These are phyloP conservation scores for Leishmania lainsoni DNA, from an alignment of 208 protist species.

Conservation along the genomic window DNA sequence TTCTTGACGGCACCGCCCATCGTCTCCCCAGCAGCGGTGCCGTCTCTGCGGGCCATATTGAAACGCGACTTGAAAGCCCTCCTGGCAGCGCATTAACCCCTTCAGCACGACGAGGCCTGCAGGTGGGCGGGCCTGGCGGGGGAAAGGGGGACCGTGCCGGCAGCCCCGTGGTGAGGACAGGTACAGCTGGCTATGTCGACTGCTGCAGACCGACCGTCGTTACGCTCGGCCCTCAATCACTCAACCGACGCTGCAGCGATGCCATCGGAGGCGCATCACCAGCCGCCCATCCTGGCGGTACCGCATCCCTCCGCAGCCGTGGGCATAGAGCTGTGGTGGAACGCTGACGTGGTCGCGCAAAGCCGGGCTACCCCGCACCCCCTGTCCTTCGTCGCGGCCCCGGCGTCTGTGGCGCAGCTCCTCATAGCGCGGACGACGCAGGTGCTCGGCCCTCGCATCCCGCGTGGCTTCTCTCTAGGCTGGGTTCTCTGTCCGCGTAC, in stretches of 20 bases:
- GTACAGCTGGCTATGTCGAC: not conserved
- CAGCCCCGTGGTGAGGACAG: not conserved
- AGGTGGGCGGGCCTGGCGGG: constrained; percentile 1
- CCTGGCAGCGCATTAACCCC: constrained; percentile 29
- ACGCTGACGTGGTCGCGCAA: constrained; percentile 46
- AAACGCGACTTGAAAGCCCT: constrained; percentile 59
- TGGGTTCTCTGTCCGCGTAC: constrained; percentile 28
- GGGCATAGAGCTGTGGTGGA: constrained; percentile 50
- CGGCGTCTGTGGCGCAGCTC: not conserved
- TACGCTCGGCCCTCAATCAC: not conserved
- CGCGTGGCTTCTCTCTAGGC: constrained; percentile 43
- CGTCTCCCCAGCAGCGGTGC: not conserved
- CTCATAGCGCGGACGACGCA: constrained; percentile 11
- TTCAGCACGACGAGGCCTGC: constrained; percentile 1
- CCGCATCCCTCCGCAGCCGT: not conserved
- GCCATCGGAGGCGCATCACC: not conserved
- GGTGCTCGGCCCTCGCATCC: constrained; percentile 11
- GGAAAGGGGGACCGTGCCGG: constrained; percentile 6
- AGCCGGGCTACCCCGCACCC: constrained; percentile 1
- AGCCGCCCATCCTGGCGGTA: not conserved
- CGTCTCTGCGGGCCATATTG: constrained; percentile 31
- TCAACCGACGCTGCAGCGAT: constrained; percentile 3
- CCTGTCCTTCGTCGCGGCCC: constrained; percentile 11
- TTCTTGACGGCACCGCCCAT: not conserved
- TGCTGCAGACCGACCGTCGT: not conserved